Percentiles rank a stretch among this genome's conserved stretches.
phyloP scores from a whole-genome alignment of 2,329 filamentous ascomycete species.

The Ramularia endophylla region DNA sequence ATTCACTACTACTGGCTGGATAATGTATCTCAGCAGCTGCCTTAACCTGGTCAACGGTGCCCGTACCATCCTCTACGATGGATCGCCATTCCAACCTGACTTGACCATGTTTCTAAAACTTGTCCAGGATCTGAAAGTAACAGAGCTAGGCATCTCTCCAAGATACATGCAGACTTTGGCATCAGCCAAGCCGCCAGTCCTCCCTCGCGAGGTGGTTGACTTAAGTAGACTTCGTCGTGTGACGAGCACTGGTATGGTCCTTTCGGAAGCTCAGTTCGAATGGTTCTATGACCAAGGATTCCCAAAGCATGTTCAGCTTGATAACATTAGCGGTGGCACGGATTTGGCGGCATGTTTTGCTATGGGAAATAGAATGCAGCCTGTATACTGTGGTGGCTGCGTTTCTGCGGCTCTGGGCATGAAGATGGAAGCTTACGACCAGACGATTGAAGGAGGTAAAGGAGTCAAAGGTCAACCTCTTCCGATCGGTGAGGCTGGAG shows the following conservation, averaged over 20 bases:
- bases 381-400: constrained; percentile 56
- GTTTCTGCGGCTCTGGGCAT: constrained; percentile 50
- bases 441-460: constrained; percentile 37
- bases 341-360: constrained; percentile 65
- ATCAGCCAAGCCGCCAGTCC: constrained; percentile 50
- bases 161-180: constrained; percentile 70
- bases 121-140: constrained; percentile 58
- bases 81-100: constrained; percentile 70
- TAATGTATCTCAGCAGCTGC: constrained; percentile 71
- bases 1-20: constrained; percentile 70
- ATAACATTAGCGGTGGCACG: constrained; percentile 71
- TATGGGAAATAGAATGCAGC: constrained; percentile 61
- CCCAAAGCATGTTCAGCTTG: constrained; percentile 58
- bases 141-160: constrained; percentile 68
- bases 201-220: constrained; percentile 57
- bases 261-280: constrained; percentile 69
- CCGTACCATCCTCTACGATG: constrained; percentile 69
- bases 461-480: constrained; percentile 47
- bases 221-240: constrained; percentile 57
- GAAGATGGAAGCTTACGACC: constrained; percentile 56
- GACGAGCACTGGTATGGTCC: constrained; percentile 73
- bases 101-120: constrained; percentile 57
- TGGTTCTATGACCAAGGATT: constrained; percentile 75
- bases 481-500: constrained; percentile 61
- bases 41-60: constrained; percentile 55